phyloP scores from a whole-genome alignment of 2,329 filamentous ascomycete genomes.

The Trichophyton simii region DNA sequence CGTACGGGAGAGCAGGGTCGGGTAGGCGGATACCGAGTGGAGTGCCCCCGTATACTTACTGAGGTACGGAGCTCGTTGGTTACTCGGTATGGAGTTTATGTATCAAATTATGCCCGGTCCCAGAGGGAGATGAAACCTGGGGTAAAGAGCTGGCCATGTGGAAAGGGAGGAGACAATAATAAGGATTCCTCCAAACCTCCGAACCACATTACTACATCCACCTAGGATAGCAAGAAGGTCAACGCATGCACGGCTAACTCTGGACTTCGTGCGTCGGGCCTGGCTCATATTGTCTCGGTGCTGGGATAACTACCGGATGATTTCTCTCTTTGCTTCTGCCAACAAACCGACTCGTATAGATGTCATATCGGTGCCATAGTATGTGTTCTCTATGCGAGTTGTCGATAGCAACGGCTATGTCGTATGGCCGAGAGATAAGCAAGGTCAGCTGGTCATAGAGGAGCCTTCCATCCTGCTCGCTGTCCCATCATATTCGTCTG shows the following conservation, averaged over 20 bases:
- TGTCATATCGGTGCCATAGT: neutral
- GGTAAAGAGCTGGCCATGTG: neutral
- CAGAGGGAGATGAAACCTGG: neutral
- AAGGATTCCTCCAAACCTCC: neutral
- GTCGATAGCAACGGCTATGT: neutral
- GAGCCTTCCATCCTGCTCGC: neutral
- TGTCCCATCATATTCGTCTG: neutral
- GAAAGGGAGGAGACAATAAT: neutral
- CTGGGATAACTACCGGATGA: neutral
- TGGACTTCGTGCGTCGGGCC: too few species aligned
- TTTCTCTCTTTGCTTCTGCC: neutral
- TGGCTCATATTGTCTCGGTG: neutral
- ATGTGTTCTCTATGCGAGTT: neutral
- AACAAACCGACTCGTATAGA: neutral
- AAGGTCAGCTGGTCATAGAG: neutral
- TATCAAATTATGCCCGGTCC: too few species aligned
- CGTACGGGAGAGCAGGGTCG: constrained; percentile 1
- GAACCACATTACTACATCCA: neutral
- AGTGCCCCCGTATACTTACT: neutral
- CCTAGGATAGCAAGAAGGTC: too few species aligned
- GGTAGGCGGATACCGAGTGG: neutral
- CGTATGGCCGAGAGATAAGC: neutral
- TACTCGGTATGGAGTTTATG: too few species aligned
- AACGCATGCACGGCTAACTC: too few species aligned
- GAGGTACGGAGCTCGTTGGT: neutral